Percentiles rank a stretch among this genome's conserved stretches.
phyloP scores from a whole-genome alignment of 1,284 basidiomycete genomes.

The Afroboletus lepidellus region DNA sequence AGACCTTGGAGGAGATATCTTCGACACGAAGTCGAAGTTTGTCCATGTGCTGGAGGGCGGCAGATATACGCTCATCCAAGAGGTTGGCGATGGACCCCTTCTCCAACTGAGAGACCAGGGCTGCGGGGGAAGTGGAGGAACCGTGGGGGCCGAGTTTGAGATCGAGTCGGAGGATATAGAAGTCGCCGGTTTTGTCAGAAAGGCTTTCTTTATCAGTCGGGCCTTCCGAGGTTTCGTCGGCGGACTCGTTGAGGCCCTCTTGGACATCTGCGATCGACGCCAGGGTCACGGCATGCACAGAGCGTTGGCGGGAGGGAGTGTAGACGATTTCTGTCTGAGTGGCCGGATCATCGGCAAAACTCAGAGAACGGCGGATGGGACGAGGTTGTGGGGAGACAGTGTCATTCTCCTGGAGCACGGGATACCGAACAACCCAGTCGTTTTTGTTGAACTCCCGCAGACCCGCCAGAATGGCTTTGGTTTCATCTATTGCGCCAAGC shows the following conservation, averaged over 20 bases:
- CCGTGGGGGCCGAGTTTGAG: constrained; percentile 84
- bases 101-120: constrained; percentile 90
- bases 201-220: constrained; percentile 42
- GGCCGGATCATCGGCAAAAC: constrained; percentile 79
- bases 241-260: constrained; percentile 37
- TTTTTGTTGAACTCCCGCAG: constrained; percentile 82
- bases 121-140: constrained; percentile 67
- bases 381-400: constrained; percentile 33
- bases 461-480: constrained; percentile 68
- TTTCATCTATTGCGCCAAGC: constrained; percentile 70
- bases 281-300: constrained; percentile 56
- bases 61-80: constrained; percentile 82
- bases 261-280: constrained; percentile 48
- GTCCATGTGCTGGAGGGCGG: constrained; percentile 79
- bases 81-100: constrained; percentile 91
- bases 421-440: constrained; percentile 87
- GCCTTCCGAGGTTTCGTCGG: constrained; percentile 35
- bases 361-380: constrained; percentile 63
- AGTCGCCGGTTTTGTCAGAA: constrained; percentile 52
- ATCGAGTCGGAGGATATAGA: constrained; percentile 88
- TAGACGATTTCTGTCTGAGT: constrained; percentile 68
- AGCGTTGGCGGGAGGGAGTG: constrained; percentile 45
- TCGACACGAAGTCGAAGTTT: constrained; percentile 85
- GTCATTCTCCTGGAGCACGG: constrained; percentile 48
- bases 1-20: constrained; percentile 93